A percentile compares a stretch with the other conserved stretches of the same genome.
These are phyloP conservation scores for Tylopilus vinaceipallidus DNA, from an alignment of 768 basidiomycete genomes.

Conservation along the genomic window DNA sequence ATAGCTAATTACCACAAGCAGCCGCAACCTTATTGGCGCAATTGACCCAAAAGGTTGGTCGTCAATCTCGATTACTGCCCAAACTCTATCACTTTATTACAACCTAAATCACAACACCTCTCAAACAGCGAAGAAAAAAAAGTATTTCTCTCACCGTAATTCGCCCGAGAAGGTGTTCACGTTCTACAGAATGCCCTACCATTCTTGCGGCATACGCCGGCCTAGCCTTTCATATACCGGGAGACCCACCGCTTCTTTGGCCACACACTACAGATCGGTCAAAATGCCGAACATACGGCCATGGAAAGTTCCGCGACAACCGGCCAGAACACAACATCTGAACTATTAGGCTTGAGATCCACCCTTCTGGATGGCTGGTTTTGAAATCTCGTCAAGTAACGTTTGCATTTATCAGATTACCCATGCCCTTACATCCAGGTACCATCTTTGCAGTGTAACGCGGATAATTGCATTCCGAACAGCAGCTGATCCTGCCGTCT, in stretches of 20 bases:
- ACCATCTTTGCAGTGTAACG: background rate
- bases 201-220: slow-evolving; percentile 12
- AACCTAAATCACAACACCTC: slow-evolving; percentile 39
- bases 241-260: slow-evolving; percentile 19
- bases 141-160: background rate
- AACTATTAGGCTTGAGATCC: slow-evolving; percentile 5
- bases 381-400: background rate
- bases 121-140: slow-evolving; percentile 7
- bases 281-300: slow-evolving; percentile 7
- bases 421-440: background rate
- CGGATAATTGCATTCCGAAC: background rate
- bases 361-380: background rate
- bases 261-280: slow-evolving; percentile 21
- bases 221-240: slow-evolving; percentile 4
- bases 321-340: slow-evolving; percentile 5
- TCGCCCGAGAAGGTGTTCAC: background rate
- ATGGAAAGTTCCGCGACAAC: slow-evolving; percentile 25
- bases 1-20: slow-evolving; percentile 27
- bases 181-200: background rate
- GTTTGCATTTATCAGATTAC: slow-evolving; percentile 18
- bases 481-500: slow-evolving; percentile 6
- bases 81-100: slow-evolving; percentile 57
- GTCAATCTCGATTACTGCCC: slow-evolving; percentile 42
- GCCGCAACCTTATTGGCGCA: slow-evolving; percentile 37
- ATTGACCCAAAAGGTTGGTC: slow-evolving; percentile 40